These are phyloP conservation scores for Blastobotrys parvus DNA, from an alignment of 805 yeast genomes.

Conservation along the genomic window DNA sequence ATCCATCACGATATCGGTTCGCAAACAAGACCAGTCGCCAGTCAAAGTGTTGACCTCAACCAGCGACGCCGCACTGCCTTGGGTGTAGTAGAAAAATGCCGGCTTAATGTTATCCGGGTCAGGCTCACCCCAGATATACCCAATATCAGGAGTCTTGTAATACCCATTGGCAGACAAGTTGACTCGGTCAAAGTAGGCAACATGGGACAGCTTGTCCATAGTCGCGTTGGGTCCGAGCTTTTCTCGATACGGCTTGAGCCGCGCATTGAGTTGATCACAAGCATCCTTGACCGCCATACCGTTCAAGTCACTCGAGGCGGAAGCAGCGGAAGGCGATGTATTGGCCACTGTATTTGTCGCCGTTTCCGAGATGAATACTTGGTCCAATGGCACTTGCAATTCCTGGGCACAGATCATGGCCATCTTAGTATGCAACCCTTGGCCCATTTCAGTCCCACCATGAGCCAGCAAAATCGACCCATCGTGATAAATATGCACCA, in stretches of 20 bases:
- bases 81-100: slow-evolving; percentile 40
- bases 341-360: slow-evolving; percentile 41
- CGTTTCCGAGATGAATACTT: slow-evolving; percentile 38
- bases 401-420: slow-evolving; percentile 40
- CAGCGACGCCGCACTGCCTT: slow-evolving; percentile 35
- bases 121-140: slow-evolving; percentile 34
- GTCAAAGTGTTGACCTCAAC: slow-evolving; percentile 42
- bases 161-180: slow-evolving; percentile 42
- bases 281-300: slow-evolving; percentile 44
- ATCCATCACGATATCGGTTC: slow-evolving; percentile 41
- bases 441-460: slow-evolving; percentile 46
- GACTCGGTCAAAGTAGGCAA: slow-evolving; percentile 38
- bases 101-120: slow-evolving; percentile 40
- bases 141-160: slow-evolving; percentile 43
- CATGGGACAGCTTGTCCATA: slow-evolving; percentile 34
- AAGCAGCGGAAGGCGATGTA: slow-evolving; percentile 42
- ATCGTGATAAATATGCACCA: slow-evolving; percentile 39
- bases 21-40: slow-evolving; percentile 39
- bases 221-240: slow-evolving; percentile 31
- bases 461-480: slow-evolving; percentile 40
- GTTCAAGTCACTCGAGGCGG: slow-evolving; percentile 41
- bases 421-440: slow-evolving; percentile 42
- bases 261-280: slow-evolving; percentile 36
- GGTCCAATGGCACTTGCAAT: slow-evolving; percentile 34
- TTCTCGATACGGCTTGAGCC: slow-evolving; percentile 34